A percentile compares a stretch with the other conserved stretches of the same genome.
phyloP scores from a whole-genome alignment of 2,329 filamentous ascomycete species.

The Paecilomyces sp. region DNA sequence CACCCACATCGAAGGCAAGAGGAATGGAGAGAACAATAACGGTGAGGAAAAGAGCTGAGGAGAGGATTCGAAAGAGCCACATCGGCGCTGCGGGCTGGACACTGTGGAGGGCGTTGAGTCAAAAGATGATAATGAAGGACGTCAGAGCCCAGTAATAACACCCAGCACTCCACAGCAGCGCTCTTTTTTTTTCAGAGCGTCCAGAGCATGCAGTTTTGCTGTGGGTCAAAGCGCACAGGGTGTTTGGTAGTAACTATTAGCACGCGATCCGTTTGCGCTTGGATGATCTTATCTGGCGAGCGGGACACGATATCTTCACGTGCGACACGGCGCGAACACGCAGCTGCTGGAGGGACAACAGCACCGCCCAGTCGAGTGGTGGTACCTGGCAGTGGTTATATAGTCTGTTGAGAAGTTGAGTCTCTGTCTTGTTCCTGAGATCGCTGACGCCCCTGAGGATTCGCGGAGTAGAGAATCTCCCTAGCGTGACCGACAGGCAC shows the following conservation, averaged over 20 bases:
- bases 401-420: background rate
- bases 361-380: background rate
- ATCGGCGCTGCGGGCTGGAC: conserved; percentile 42
- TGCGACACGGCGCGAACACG: background rate
- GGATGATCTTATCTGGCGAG: background rate
- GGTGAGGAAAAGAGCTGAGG: conserved; percentile 78
- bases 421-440: background rate
- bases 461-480: conserved; percentile 2
- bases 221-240: background rate
- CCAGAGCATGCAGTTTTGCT: background rate
- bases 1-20: conserved; percentile 95
- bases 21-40: conserved; percentile 93
- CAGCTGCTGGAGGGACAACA: background rate
- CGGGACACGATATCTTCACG: conserved; percentile 1
- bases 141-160: background rate
- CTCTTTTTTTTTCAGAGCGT: background rate
- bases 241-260: background rate
- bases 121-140: background rate
- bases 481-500: background rate
- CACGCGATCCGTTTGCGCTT: background rate
- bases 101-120: background rate
- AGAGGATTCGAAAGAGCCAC: conserved; percentile 75
- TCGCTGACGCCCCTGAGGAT: conserved; percentile 10
- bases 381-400: conserved; percentile 5
- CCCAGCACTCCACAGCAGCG: background rate